phyloP scores from a whole-genome alignment of 768 basidiomycete genomes.

The Tricholoma flavovirens region DNA sequence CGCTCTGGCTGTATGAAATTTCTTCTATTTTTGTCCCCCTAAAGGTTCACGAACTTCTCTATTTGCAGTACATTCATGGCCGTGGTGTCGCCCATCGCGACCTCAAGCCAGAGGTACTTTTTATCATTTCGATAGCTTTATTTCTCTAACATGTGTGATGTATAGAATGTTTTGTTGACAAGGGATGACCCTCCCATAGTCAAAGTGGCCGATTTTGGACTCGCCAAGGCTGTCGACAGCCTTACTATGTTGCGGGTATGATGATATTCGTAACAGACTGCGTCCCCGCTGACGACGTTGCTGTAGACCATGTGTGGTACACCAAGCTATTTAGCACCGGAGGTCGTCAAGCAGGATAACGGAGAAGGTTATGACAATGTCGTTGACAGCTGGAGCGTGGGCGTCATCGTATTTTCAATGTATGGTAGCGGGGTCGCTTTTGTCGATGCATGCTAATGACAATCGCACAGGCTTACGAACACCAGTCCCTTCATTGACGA shows the following conservation, averaged over 20 bases:
- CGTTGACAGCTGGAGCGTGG: constrained; percentile 96
- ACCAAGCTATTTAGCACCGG: constrained; percentile 89
- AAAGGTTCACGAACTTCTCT: constrained; percentile 1
- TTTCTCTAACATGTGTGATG: background rate
- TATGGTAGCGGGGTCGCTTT: constrained; percentile 22
- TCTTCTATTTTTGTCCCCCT: background rate
- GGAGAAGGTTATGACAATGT: constrained; percentile 75
- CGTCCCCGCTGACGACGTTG: background rate
- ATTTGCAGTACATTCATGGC: constrained; percentile 54
- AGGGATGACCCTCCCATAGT: constrained; percentile 58
- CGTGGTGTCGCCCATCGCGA: constrained; percentile 88
- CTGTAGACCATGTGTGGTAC: constrained; percentile 94
- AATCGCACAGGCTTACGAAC: constrained; percentile 59
- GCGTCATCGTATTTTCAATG: constrained; percentile 93
- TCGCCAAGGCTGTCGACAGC: constrained; percentile 87
- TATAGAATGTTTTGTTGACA: constrained; percentile 81
- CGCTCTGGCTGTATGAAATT: constrained; percentile 55
- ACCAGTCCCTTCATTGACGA: constrained; percentile 78
- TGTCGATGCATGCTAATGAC: constrained; percentile 6
- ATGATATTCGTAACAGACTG: constrained; percentile 3
- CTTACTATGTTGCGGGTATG: constrained; percentile 70
- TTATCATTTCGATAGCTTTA: constrained; percentile 2
- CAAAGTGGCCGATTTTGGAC: constrained; percentile 94
- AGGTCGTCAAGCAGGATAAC: constrained; percentile 69
- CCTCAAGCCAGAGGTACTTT: constrained; percentile 75